Conservation (phyloP, 805 yeast species). For the Vanderwaltozyma yarrowii region DNA sequence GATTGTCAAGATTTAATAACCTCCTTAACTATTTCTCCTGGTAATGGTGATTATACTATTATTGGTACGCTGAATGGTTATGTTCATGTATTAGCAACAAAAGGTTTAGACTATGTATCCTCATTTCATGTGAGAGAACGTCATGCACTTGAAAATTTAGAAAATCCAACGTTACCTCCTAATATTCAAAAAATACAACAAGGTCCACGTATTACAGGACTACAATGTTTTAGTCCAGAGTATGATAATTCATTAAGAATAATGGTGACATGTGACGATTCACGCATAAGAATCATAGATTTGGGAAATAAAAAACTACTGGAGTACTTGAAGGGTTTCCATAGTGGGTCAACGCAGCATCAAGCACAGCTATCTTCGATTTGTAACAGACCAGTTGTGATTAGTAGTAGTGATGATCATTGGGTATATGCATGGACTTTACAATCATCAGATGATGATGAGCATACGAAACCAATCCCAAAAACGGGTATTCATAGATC, state of each 20-base stretch:
- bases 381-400: constrained; percentile 33
- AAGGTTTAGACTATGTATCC: constrained; percentile 42
- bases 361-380: constrained; percentile 35
- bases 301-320: constrained; percentile 43
- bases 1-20: constrained; percentile 63
- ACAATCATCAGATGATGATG: constrained; percentile 14
- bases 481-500: constrained; percentile 1
- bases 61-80: constrained; percentile 78
- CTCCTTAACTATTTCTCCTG: constrained; percentile 62
- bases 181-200: constrained; percentile 7
- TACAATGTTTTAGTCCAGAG: constrained; percentile 36
- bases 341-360: constrained; percentile 62
- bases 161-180: constrained; percentile 10
- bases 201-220: constrained; percentile 67
- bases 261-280: constrained; percentile 73
- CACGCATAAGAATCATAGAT: constrained; percentile 60
- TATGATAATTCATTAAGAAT: constrained; percentile 24
- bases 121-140: constrained; percentile 39
- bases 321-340: constrained; percentile 64
- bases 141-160: constrained; percentile 24
- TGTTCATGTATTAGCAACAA: constrained; percentile 48
- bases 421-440: constrained; percentile 76
- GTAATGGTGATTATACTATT: constrained; percentile 43
- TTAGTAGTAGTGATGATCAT: constrained; percentile 82
- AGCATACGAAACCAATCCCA: constrained; percentile 1